Evolutionary conservation across 148 eudicot genomes (phyloP).

Genomic region (Silene uniflora): DNA sequence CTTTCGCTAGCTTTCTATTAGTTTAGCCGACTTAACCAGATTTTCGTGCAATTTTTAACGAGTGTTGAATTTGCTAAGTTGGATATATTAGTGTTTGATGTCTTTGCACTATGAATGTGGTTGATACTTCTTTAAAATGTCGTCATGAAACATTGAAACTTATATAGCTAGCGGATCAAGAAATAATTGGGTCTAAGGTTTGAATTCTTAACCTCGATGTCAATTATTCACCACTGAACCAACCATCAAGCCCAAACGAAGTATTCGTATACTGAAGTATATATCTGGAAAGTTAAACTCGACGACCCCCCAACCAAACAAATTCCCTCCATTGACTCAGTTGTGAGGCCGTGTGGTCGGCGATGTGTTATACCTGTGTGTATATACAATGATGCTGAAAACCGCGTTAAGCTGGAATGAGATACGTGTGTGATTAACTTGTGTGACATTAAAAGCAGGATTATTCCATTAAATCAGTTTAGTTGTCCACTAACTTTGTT

Average conservation of each 20-base stretch:
- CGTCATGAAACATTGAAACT: background rate
- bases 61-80: background rate
- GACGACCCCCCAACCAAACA: too few relatives aligned
- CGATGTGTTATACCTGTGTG: too few relatives aligned
- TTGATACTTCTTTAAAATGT: background rate
- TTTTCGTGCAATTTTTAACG: background rate
- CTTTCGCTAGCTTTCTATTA: too few relatives aligned
- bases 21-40: background rate
- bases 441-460: background rate
- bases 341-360: too few relatives aligned
- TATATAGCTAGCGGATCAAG: background rate
- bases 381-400: background rate
- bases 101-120: background rate
- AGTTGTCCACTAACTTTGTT: constrained; percentile 9
- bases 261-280: too few relatives aligned
- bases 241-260: too few relatives aligned
- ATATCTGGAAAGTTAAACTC: too few relatives aligned
- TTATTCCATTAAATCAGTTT: constrained; percentile 2
- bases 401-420: background rate
- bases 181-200: background rate
- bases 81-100: background rate
- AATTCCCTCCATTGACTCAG: too few relatives aligned
- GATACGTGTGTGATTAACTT: background rate
- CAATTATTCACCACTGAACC: too few relatives aligned
- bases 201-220: background rate